A percentile compares a stretch with the other conserved stretches of the same genome.
These are phyloP conservation scores for Myxozyma kluyveri DNA, from an alignment of 805 yeast genomes.

Conservation along the genomic window DNA sequence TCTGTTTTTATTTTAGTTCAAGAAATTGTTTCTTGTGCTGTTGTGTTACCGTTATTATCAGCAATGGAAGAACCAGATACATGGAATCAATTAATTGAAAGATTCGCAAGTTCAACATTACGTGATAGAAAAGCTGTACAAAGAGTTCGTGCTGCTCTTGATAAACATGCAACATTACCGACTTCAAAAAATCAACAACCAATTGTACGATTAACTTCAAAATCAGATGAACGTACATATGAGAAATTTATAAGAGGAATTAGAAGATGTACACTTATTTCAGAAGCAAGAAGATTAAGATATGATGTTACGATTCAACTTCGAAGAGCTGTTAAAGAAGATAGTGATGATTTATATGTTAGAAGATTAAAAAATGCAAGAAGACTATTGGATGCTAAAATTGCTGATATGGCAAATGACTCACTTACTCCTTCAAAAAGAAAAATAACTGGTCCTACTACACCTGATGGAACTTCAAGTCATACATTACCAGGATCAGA, in stretches of 20 bases:
- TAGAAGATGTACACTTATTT: slow-evolving; percentile 38
- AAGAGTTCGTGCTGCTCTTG: slow-evolving; percentile 64
- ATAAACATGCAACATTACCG: slow-evolving; percentile 47
- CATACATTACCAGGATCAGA: slow-evolving; percentile 23
- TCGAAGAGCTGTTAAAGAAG: slow-evolving; percentile 42
- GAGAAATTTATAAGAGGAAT: slow-evolving; percentile 44
- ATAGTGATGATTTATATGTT: slow-evolving; percentile 27
- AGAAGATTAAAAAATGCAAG: slow-evolving; percentile 39
- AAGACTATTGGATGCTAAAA: slow-evolving; percentile 35
- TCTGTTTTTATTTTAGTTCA: slow-evolving; percentile 52
- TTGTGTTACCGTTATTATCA: slow-evolving; percentile 50
- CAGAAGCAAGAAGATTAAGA: slow-evolving; percentile 50
- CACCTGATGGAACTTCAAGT: slow-evolving; percentile 1
- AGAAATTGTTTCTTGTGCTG: slow-evolving; percentile 61
- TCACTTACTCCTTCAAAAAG: slow-evolving; percentile 7
- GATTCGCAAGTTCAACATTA: slow-evolving; percentile 59
- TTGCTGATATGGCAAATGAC: slow-evolving; percentile 33
- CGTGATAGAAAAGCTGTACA: slow-evolving; percentile 74
- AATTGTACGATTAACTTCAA: slow-evolving; percentile 40
- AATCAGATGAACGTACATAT: slow-evolving; percentile 43
- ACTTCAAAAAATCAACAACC: slow-evolving; percentile 15
- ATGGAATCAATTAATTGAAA: slow-evolving; percentile 65
- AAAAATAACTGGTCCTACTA: slow-evolving; percentile 4
- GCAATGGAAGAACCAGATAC: slow-evolving; percentile 71
- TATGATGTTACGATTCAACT: slow-evolving; percentile 50